Evolutionary conservation across 176 grass and related monocot genomes (phyloP).

Genomic region (Echinochloa phyllopogon): DNA sequence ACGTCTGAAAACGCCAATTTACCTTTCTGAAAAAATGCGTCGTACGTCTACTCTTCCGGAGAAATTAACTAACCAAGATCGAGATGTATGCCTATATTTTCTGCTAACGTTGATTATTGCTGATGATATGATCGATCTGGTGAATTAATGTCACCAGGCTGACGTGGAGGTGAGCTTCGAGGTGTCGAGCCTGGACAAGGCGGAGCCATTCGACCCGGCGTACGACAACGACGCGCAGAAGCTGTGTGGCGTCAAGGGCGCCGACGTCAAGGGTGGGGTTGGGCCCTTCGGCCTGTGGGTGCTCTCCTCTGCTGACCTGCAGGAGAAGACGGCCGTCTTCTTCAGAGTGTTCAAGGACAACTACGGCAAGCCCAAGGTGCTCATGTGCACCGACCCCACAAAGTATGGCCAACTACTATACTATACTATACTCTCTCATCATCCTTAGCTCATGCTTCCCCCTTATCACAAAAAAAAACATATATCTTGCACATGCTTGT

Average conservation of each 20-base stretch:
- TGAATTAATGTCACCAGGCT: too few species aligned
- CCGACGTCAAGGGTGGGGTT: conserved; percentile 59
- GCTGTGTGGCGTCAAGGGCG: conserved; percentile 59
- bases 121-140: background rate
- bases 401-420: conserved; percentile 33
- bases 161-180: conserved; percentile 78
- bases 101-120: background rate
- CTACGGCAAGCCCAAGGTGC: conserved; percentile 56
- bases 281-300: conserved; percentile 83
- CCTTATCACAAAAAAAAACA: background rate
- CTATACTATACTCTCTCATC: background rate
- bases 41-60: background rate
- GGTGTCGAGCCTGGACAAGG: conserved; percentile 53
- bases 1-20: background rate
- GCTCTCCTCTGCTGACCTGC: conserved; percentile 48
- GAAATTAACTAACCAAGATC: background rate
- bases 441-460: background rate
- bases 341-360: conserved; percentile 62
- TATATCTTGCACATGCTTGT: background rate
- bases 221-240: conserved; percentile 52
- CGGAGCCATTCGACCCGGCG: conserved; percentile 59
- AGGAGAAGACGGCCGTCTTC: conserved; percentile 67
- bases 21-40: background rate
- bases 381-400: conserved; percentile 82
- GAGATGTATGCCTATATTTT: background rate